phyloP scores from a whole-genome alignment of 805 yeast species.

The Dipodascus albidus region DNA sequence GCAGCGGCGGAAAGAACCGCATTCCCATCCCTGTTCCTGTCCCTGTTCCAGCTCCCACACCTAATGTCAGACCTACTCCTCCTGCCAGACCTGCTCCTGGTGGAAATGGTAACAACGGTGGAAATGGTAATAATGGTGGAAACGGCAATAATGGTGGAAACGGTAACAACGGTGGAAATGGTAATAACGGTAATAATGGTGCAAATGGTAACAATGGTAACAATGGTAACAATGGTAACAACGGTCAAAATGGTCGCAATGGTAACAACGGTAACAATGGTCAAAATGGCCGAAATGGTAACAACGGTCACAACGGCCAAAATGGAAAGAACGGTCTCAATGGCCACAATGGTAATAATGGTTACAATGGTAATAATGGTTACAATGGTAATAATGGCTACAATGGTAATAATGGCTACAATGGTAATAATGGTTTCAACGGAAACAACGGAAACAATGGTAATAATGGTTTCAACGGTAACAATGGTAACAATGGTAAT shows the following conservation, averaged over 20 bases:
- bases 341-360: slow-evolving; percentile 1
- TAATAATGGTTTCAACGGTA: not conserved
- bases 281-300: not conserved
- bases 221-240: not conserved
- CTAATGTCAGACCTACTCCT: not conserved
- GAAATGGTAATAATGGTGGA: not conserved
- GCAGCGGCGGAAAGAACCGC: not conserved
- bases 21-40: not conserved
- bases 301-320: not conserved
- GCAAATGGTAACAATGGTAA: slow-evolving; percentile 2
- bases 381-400: slow-evolving; percentile 3
- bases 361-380: slow-evolving; percentile 2
- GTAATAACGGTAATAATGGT: slow-evolving; percentile 2
- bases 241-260: not conserved
- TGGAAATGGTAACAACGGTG: not conserved
- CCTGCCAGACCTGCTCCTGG: not conserved
- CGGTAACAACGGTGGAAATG: not conserved
- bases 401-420: slow-evolving; percentile 18
- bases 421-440: slow-evolving; percentile 7
- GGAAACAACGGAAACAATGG: slow-evolving; percentile 20
- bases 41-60: not conserved
- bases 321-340: not conserved
- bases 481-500: not conserved
- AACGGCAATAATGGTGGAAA: slow-evolving; percentile 3
- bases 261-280: not conserved